Base-by-base conservation (phyloP, 257 asterid genomes). In the Solanum habrochaites region DNA sequence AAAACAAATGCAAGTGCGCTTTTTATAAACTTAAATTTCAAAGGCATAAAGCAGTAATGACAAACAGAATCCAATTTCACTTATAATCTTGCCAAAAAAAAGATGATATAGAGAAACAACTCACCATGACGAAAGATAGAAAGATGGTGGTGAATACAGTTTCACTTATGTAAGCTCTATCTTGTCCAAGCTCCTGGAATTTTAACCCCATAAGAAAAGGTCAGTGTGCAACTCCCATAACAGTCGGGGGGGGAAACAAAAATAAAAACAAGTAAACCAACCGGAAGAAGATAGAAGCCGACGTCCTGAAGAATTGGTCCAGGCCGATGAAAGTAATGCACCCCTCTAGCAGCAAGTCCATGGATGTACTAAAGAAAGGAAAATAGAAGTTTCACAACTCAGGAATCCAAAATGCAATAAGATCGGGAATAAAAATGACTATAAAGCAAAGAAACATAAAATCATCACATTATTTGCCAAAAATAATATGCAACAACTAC, bases 281-380 rank as follows among this genome's bases (percentile, higher is more conserved):
- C 99, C 87, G 99, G 99, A 87, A 97, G 98, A 91, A 94, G 94
- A 89, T 86, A 90, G 92, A 94, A 94, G 84, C 98, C 98, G 2
- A 82, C 90, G 77, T 94, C 98, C 91, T 93, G 98, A 85, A 94
- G 96, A 25, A 81, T 87, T 32, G 95, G 96, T 67, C 98, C 96
- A 6, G 98, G 94, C 81, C 92, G 94, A 91, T 94, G 98, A 29
- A 94, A 87, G 89, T 94, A 94, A 92, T 94, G 96, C 81, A 93
- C 91, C 39, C 98, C 98, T 88, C 94, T 92, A 88, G 98, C 96
- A 58, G 98, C 96, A 66, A 94, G 87, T 87, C 96, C 98, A 73
- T 94, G 98, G 71, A 94, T 93, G 86, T 94, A 94, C 96, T 93
- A 90, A 88, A 49, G 73, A 87, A 72, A 72, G 29, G 14, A 85